Base-by-base conservation (phyloP, 306 rosid genomes). In the Crataegus laevigata region DNA sequence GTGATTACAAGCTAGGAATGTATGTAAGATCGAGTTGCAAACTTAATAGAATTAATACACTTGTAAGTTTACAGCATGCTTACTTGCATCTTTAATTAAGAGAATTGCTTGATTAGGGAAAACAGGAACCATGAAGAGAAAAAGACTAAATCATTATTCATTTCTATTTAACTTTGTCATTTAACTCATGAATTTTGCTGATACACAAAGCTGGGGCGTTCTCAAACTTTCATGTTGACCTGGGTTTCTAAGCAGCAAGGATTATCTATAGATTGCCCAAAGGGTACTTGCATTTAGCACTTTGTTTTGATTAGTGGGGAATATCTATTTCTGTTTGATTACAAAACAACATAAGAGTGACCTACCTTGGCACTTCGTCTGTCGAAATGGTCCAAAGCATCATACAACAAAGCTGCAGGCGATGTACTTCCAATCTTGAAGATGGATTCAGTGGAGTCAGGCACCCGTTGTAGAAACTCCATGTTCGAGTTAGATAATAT, bases 351-450 rank as follows among this genome's bases (percentile, higher is more conserved):
- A 21, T 12, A 55, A 82, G 34, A 57, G 70, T 47, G 8, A 47
- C 69, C 77, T 77, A 91, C 98, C 98, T 94, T 94, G n/a, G 98
- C 96, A 86, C 98, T 94, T 25, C 88, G 92, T 80, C 96, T 87
- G 86, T 94, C 98, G 83, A 94, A 94, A 90, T 94, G 98, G 80
- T 94, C 98, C 85, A 91, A 83, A 57, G 98, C 98, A 82, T 94
- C 98, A 68, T 86, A 94, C 58, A 94, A 84, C 76, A 94, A 88
- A 81, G 97, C 98, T 11, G 96, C 93, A 84, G 98, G 97, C 34
- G 96, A 94, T 15, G 98, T 94, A 69, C 98, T 94, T 71, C 98
- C 98, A 80, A 94, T 90, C 73, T 89, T 89, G 79, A 94, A 94
- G 81, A 94, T 86, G 40, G 98, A 90, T 73, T 90, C 98, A 4